Base-by-base conservation (phyloP, 108 stramenopile genomes). In the Discostella pseudostelligera region DNA sequence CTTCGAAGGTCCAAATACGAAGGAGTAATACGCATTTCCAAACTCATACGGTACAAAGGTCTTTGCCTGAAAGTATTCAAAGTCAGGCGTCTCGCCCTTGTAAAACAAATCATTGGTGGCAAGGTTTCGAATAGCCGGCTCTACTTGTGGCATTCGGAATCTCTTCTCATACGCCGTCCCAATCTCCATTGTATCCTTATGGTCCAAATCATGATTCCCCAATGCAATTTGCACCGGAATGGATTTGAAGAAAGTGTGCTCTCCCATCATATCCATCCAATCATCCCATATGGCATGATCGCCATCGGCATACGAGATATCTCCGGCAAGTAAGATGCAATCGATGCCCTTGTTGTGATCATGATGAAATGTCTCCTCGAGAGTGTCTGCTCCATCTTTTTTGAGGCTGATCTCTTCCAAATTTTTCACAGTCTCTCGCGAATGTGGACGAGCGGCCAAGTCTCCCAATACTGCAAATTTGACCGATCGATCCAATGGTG, bases 131-230 rank as follows among this genome's bases (percentile, higher is more conserved):
- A 72, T 63, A 1, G 86, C 71, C 11, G 87, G 86, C 47, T 79
- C 63, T 42, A 88, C 63, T 20, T 62, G 83, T 7, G 92, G 92
- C 92, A 93, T 93, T 9, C 77, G 83, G 63, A 90, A 93, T 9
- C 89, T 76, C 48, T 58, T 55, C 67, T 93, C 89, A 73, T 93
- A 93, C 0, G 82, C 79, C 50, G 70, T 61, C 58, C 83, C 89
- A 22, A 90, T 82, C 37, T 87, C 87, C 26, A 76, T 40, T 16
- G 71, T 56, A 17, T 72, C 47, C 22, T 72, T 72, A 47, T 79
- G 76, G 54, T 90, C 95, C 74, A 96, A 84, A 49, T 96, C 91
- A 59, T 92, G 91, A 76, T 95, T 95, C 5, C 93, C 93, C 3
- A 85, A 72, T 10, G 84, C 81, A 29, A 87, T 72, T 54, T 82